Conservation (phyloP, 2,329 filamentous ascomycete genomes). For the Teratosphaeria nubilosa region DNA sequence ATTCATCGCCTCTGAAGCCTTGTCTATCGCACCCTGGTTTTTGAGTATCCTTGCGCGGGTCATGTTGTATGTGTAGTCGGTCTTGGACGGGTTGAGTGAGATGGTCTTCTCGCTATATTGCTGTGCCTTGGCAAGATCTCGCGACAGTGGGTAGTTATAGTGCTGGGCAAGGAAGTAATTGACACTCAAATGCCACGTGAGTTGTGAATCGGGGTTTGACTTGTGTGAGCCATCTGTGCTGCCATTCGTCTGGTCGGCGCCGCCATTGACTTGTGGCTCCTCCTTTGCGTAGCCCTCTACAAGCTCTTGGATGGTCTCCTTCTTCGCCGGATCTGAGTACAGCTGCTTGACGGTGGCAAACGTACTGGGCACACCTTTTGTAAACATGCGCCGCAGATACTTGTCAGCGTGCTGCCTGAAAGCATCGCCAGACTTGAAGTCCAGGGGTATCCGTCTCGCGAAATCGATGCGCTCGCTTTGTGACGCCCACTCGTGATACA, state of each 20-base stretch:
- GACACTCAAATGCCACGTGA: constrained; percentile 62
- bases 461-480: constrained; percentile 79
- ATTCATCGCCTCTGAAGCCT: constrained; percentile 82
- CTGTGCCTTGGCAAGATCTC: constrained; percentile 70
- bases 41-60: constrained; percentile 93
- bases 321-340: constrained; percentile 70
- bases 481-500: constrained; percentile 74
- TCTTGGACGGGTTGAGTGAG: constrained; percentile 64
- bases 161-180: constrained; percentile 94
- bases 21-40: constrained; percentile 67
- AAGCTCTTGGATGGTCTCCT: constrained; percentile 61
- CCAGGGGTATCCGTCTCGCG: constrained; percentile 72
- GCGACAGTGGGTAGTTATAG: constrained; percentile 85
- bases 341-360: constrained; percentile 95
- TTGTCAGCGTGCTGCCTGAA: constrained; percentile 68
- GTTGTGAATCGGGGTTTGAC: constrained; percentile 42
- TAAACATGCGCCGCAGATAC: constrained; percentile 76
- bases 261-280: constrained; percentile 18
- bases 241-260: constrained; percentile 17
- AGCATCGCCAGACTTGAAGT: constrained; percentile 74
- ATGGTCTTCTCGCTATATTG: constrained; percentile 78
- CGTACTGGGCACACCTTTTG: constrained; percentile 87
- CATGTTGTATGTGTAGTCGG: constrained; percentile 89
- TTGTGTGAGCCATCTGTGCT: constrained; percentile 30
- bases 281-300: constrained; percentile 63